These are phyloP conservation scores for Cynara cardunculus DNA, from an alignment of 129 eudicot species.

Conservation along the genomic window DNA sequence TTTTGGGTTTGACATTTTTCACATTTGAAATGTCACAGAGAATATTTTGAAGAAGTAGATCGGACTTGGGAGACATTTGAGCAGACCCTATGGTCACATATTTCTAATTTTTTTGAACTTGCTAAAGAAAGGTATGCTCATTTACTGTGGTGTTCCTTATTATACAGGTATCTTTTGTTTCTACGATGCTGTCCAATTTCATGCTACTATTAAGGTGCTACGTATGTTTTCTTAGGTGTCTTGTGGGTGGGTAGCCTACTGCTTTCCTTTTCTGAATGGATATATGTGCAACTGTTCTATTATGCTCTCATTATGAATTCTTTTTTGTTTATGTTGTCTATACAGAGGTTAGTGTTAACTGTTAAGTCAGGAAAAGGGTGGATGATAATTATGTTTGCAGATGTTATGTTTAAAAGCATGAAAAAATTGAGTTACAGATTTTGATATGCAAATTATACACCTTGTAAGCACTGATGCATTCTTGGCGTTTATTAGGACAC, in stretches of 20 bases:
- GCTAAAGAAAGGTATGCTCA: conserved; percentile 80
- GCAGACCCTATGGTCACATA: conserved; percentile 86
- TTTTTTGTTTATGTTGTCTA: neutral
- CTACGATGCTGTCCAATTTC: neutral
- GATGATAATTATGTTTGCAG: neutral
- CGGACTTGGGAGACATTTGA: conserved; percentile 98
- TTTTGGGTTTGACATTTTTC: conserved; percentile 27
- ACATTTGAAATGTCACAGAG: conserved; percentile 38
- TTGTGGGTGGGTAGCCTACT: neutral
- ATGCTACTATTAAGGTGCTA: neutral
- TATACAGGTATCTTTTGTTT: conserved; percentile 14
- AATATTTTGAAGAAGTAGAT: conserved; percentile 97
- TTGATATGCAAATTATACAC: too few species aligned
- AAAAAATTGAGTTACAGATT: neutral
- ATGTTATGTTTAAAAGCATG: neutral
- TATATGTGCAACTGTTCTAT: neutral
- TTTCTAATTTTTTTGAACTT: conserved; percentile 77
- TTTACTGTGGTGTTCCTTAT: neutral
- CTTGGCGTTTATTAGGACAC: too few species aligned
- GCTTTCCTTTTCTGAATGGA: neutral
- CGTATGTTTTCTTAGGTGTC: neutral
- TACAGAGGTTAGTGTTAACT: neutral
- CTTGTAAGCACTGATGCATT: too few species aligned
- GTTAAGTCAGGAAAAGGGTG: neutral
- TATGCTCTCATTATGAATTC: neutral